Conservation (phyloP, 2,329 filamentous ascomycete genomes). For the Coleophoma cylindrospora region DNA sequence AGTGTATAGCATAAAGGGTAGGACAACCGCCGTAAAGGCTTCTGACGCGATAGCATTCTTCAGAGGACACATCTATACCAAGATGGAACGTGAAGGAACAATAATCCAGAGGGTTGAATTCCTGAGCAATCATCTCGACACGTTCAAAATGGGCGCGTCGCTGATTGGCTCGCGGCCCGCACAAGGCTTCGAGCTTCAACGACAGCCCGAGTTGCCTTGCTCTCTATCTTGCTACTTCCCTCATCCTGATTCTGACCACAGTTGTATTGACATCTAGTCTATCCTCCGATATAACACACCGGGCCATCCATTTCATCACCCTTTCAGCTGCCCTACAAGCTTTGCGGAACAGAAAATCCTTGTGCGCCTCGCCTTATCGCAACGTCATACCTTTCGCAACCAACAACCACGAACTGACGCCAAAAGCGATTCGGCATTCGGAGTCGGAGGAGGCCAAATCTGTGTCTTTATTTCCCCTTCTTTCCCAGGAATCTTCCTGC, state of each 20-base stretch:
- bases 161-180: neutral
- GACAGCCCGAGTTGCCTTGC: neutral
- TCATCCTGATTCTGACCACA: no score
- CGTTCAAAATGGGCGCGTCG: neutral
- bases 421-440: neutral
- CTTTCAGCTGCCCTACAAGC: neutral
- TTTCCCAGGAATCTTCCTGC: constrained; percentile 32
- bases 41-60: no score
- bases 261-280: neutral
- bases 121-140: neutral
- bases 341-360: neutral
- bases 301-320: no score
- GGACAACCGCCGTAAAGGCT: no score
- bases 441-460: neutral
- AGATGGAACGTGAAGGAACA: no score
- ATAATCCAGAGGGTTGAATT: neutral
- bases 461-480: neutral
- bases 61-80: no score
- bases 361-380: neutral
- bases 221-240: neutral
- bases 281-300: neutral
- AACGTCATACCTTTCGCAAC: no score
- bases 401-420: no score
- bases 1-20: no score
- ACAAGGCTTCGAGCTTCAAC: neutral